Base-by-base conservation (phyloP, 805 yeast species). In the Suhomyces sp. region DNA sequence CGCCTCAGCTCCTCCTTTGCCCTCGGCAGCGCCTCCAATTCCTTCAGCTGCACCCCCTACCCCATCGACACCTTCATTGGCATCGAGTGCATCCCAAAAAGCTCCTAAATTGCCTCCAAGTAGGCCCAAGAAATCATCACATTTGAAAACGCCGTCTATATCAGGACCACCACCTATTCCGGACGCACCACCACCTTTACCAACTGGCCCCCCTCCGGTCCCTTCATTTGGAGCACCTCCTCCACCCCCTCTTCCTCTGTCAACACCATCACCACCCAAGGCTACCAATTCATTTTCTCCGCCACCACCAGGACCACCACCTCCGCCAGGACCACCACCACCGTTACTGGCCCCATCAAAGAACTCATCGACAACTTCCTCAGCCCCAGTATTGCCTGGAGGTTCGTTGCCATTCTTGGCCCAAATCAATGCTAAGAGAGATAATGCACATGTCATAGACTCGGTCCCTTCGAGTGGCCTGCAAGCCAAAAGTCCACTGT, bases 351-450 rank as follows among this genome's bases (percentile, higher is more conserved):
- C 40, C 3, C 29, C 28, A 8, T 23, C 33, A 7, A 17, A 24
- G 1, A 19, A 32, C 11, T 31, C 39, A n/a, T 40, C 56, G 8
- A 18, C 46, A 34, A 41, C 32, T 42, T 29, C 42, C 9, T 21
- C 30, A 17, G 19, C 40, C 10, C 59, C 36, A 41, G 54, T 25
- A 20, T 47, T 33, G 48, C 45, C 52, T 8, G 72, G 71, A 2
- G 68, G 72, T 1, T 38, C 32, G 3, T 48, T 73, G 9, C 79
- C 79, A 4, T 74, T 74, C 48, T 55, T 75, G 11, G 68, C 73
- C 4, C 73, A 75, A 39, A 74, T 75, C 37, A 73, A 72, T 45
- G 68, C 63, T 24, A 67, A 70, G 42, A 60, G 79, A 42, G 72
- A 70, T 38, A 76, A 72, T 12, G 46, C 66, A 16, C 59, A 60